These are phyloP conservation scores for Blastobotrys persicus DNA, from an alignment of 1,139 yeast species.

Conservation along the genomic window DNA sequence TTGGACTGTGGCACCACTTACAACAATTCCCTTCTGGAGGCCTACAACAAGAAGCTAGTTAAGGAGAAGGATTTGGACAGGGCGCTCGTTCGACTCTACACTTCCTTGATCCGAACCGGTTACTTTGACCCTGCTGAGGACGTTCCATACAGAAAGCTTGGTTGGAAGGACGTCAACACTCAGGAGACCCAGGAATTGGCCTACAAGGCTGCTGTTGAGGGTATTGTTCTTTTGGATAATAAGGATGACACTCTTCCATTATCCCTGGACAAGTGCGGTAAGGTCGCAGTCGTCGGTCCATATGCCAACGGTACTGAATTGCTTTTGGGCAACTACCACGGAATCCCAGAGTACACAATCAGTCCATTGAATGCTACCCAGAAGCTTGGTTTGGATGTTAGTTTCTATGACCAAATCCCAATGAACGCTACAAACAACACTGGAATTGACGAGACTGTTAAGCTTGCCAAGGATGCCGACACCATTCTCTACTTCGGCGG, in stretches of 20 bases:
- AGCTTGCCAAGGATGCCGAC: slow-evolving; percentile 17
- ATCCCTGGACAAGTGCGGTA: slow-evolving; percentile 43
- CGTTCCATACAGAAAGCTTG: slow-evolving; percentile 15
- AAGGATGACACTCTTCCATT: slow-evolving; percentile 49
- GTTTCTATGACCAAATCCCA: slow-evolving; percentile 1
- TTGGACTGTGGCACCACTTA: slow-evolving; percentile 43
- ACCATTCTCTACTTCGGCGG: slow-evolving; percentile 19
- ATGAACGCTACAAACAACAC: slow-evolving; percentile 13
- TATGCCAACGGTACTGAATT: slow-evolving; percentile 26
- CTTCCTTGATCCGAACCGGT: slow-evolving; percentile 17
- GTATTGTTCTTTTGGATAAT: slow-evolving; percentile 52
- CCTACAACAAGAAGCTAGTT: slow-evolving; percentile 49
- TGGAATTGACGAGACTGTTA: slow-evolving; percentile 14
- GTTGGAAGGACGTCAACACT: slow-evolving; percentile 46
- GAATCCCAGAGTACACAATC: slow-evolving; percentile 13
- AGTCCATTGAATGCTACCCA: slow-evolving; percentile 19
- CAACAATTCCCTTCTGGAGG: slow-evolving; percentile 51
- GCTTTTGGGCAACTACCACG: slow-evolving; percentile 19
- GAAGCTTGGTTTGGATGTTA: slow-evolving; percentile 11
- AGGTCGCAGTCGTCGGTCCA: slow-evolving; percentile 44
- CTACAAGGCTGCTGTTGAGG: slow-evolving; percentile 52
- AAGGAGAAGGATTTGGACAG: slow-evolving; percentile 37
- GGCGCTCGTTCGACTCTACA: slow-evolving; percentile 46
- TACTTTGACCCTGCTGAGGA: slow-evolving; percentile 17
- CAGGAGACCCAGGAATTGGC: slow-evolving; percentile 48